Base-by-base conservation (phyloP, 768 basidiomycete species). In the Kwoniella europaea region DNA sequence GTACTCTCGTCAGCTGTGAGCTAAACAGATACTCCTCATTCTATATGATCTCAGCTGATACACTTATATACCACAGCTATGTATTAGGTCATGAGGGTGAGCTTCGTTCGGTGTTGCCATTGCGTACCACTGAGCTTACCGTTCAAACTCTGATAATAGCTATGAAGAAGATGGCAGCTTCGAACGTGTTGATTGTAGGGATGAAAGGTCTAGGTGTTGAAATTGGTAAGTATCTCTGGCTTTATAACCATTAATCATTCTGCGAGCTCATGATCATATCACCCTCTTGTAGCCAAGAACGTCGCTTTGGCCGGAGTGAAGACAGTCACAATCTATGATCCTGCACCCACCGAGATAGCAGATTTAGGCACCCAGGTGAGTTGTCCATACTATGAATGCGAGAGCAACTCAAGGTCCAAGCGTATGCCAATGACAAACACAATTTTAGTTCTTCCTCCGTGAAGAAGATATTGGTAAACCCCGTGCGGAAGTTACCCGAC, bases 121-220 rank as follows among this genome's bases (percentile, higher is more conserved):
- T 20, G 18, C 2, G 10, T 67, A 63, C 64, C 50, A 4, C 20
- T 54, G 18, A 29, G 3, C 16, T 63, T 50, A 63, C 27, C 77
- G 24, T 56, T 73, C 84, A 61, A 85, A 62, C 42, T 10, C 22
- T 41, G n/a, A 56, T 29, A 57, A 24, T 27, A 98, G 96, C 96
- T 56, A 98, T 98, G 97, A 97, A 97, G 87, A 91, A 90, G 81
- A 98, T 99, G 97, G 96, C 97, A 7, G 87, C 88, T 16, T 98
- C 95, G 46, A 97, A 97, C 81, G 91, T 98, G 53, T 88, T 99
- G 72, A 89, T 99, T 73, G 90, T 97, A 57, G 97, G 97, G 10
- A 85, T 94, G 80, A 90, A 91, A 68, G 97, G 97, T 65, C 85
- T 99, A 68, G 96, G 97, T 56, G 92, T 92, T 68, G 97, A 99